Conservation (phyloP, 108 stramenopile species). For the Aureococcus anophagefferens region DNA sequence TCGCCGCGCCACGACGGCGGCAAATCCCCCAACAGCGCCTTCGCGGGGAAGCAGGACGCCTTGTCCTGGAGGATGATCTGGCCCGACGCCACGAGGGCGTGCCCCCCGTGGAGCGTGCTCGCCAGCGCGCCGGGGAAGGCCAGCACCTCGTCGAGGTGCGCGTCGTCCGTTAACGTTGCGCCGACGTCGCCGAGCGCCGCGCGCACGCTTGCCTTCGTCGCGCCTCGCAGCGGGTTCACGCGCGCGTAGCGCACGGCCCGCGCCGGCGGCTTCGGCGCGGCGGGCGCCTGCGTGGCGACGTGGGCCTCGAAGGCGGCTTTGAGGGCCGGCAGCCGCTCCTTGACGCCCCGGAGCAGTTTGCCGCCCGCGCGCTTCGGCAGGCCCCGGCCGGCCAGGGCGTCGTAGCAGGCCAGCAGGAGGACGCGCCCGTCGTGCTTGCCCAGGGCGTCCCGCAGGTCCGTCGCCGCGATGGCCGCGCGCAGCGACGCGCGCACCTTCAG, state of each 20-base stretch:
- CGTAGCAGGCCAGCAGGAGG: neutral
- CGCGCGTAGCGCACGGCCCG: no score
- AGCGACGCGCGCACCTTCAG: no score
- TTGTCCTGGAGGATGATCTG: slow-evolving; percentile 81
- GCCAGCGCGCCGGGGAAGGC: slow-evolving; percentile 28
- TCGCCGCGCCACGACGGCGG: slow-evolving; percentile 21
- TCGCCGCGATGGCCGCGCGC: no score
- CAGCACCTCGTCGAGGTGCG: slow-evolving; percentile 21
- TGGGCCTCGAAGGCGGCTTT: no score
- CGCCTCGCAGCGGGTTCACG: no score
- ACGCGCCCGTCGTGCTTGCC: slow-evolving; percentile 12
- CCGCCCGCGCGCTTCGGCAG: neutral
- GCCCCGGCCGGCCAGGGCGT: neutral
- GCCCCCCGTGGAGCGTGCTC: neutral
- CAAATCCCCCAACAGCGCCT: slow-evolving; percentile 54
- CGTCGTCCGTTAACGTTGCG: slow-evolving; percentile 2
- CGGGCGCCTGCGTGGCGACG: no score
- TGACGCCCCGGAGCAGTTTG: no score
- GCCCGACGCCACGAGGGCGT: slow-evolving; percentile 37
- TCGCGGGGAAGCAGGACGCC: slow-evolving; percentile 84
- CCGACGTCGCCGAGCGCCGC: no score
- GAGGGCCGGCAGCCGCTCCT: no score
- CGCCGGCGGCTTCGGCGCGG: no score
- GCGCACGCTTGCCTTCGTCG: no score
- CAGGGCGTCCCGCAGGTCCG: no score